Evolutionary conservation across 345 rosid genomes (phyloP), one percentile per base, ranked within the genome.

Genomic region (Populus pruinosa): DNA sequence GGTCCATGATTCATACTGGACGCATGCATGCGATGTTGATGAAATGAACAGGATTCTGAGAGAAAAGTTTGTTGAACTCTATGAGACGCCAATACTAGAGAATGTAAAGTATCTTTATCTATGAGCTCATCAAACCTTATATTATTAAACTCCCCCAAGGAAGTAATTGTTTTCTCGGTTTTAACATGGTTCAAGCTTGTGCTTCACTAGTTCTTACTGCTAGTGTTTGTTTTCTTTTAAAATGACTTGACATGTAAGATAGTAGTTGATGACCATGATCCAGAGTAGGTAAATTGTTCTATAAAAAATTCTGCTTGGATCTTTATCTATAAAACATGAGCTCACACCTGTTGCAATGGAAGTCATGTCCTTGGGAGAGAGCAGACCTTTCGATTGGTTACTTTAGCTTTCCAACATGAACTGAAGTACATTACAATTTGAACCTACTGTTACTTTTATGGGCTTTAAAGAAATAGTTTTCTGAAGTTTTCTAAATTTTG

Each of bases 1-100:
- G 72, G 99, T 96, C 77, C 99, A 96, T 85, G 99, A 96, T 91
- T 96, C 99, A 73, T 96, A 90, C 77, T 96, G 99, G 99, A 92
- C 99, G 14, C 98, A 96, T 77, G 98, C 99, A 50, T 86, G 87
- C 70, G 97, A 96, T 81, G 97, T 92, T 81, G 98, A 94, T 4
- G 76, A 82, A 82, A 87, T 96, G 99, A 96, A 94, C 80, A 85
- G 67, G 74, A 89, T 96, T 73, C 97, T 96, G 59, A 85, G 99
- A 82, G 95, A 91, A 85, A 96, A 96, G 83, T 96, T 96, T 56
- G 98, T 96, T 23, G 94, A 96, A 79, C 97, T 96, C 78, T 94
- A 96, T 44, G 92, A 87, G 76, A 82, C 87, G 59, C 97, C 99
- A 50, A 89, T 96, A 67, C 82, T 96, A 63, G 99, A 96, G 78